Evolutionary conservation across 1,139 yeast species (phyloP), one percentile per base, ranked within the genome.

Genomic region (Sugiyamaella pinicola): DNA sequence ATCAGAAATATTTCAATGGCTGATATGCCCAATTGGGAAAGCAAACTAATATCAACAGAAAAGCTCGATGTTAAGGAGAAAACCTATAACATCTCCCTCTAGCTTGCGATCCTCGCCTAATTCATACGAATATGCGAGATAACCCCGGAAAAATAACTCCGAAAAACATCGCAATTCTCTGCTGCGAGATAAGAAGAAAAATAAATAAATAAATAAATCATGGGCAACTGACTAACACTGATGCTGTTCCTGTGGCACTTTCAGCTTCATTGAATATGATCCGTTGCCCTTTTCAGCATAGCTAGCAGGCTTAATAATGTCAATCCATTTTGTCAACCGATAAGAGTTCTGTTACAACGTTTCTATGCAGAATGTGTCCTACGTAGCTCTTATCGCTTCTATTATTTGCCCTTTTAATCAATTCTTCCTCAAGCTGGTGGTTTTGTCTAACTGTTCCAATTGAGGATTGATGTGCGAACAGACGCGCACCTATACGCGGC

Each of bases 141-240:
- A 26, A n/a, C 3, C 35, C 35, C 35, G 35, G 35, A 31, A 31
- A 31, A 31, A 17, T n/a, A 31, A 31, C 17, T 31, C 35, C 35
- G 35, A 26, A 26, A 7, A 10, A 26, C 12, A 26, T 4, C 9
- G 12, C 12, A 3, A 7, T 26, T 26, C 31, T 26, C 31, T 26
- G 3, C 2, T n/a, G 31, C 9, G 12, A 26, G 35, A 31, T 31
- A 31, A 31, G 35, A 31, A 26, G 31, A 24, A 24, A 24, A 24
- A 6, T 5, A 24, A 24, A 24, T 24, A 5, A 9, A 24, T n/a
- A n/a, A n/a, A n/a, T n/a, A n/a, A n/a, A n/a, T n/a, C 28, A 24
- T 24, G 9, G 28, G 28, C 28, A 24, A 9, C 28, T 24, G 9
- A 24, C 5, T 24, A 6, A 24, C 28, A 24, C 5, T 24, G 8